Evolutionary conservation across 2,329 filamentous ascomycete species (phyloP), one percentile per base, ranked within the genome.

Genomic region (Pyrenochaeta sp.): DNA sequence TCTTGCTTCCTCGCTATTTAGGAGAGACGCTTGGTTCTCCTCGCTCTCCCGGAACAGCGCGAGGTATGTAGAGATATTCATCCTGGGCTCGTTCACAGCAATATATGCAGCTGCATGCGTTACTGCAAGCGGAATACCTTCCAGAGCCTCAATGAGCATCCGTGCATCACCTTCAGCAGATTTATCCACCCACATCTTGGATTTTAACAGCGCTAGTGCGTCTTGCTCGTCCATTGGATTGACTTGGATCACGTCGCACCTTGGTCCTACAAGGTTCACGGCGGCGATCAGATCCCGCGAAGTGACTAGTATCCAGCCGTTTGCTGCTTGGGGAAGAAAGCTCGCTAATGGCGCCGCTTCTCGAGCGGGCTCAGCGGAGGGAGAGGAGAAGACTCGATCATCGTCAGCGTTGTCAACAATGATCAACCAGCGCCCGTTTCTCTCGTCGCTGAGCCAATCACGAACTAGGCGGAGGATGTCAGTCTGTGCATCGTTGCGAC

Each of bases 11-110:
- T 77, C 68, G 30, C 43, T 54, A 18, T 50, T 35, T 1, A 65
- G 54, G 1, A 61, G 54, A 15, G 37, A 43, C 42, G 49, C 54
- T 51, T 64, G 63, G 27, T 69, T 67, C 40, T 51, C 35, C 18
- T 77, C 68, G 60, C 69, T 76, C 41, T 70, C 52, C n/a, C 59
- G 66, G 56, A 51, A 46, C 36, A 51, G 49, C 49, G 45, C 43
- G 33, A 51, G 49, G 43, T 51, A 51, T 39, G 40, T 39, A n/a
- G 40, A 37, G 2, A 50, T 44, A 31, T 30, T 50, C 20, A 40
- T 50, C 14, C 40, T 50, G 45, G 48, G 44, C 6, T 14, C 48
- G 12, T 40, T 39, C 18, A 40, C 45, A 32, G 44, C 45, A 40
- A 50, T 45, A 21, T 50, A 50, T 32, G 48, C 48, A 12, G 48